Conservation (phyloP, 2,329 filamentous ascomycete species). For the Apiospora arundinis region DNA sequence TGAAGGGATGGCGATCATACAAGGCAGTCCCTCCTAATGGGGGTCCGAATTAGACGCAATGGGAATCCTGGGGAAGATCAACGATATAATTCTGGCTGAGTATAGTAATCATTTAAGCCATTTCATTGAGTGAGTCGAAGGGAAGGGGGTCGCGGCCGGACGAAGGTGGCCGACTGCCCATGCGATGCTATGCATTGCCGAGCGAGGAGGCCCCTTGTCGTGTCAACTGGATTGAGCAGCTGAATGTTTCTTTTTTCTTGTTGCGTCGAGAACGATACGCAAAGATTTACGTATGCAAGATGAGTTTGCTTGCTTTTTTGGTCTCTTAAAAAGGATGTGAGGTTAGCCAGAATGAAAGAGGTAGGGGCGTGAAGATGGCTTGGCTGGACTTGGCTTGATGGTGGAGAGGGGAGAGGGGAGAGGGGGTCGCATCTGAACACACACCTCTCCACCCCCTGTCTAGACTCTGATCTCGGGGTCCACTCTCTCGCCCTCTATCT, state of each 20-base stretch:
- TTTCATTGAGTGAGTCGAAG: neutral
- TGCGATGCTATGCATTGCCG: neutral
- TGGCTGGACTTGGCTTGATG: neutral
- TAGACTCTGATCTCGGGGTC: neutral
- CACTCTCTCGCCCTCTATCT: neutral
- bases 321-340: neutral
- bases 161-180: neutral
- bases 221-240: neutral
- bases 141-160: neutral
- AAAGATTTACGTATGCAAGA: neutral
- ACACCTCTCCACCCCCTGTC: neutral
- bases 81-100: neutral
- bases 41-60: neutral
- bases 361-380: neutral
- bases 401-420: neutral
- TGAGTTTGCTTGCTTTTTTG: neutral
- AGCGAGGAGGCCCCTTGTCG: neutral
- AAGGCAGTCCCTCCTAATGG: neutral
- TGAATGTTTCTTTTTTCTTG: neutral
- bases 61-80: conserved; percentile 13
- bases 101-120: neutral
- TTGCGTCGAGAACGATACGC: neutral
- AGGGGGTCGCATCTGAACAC: neutral
- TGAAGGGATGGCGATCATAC: conserved; percentile 3
- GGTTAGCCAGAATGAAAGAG: neutral